These are phyloP conservation scores for Pulveroboletus sp. DNA, from an alignment of 768 basidiomycete genomes.

Conservation along the genomic window DNA sequence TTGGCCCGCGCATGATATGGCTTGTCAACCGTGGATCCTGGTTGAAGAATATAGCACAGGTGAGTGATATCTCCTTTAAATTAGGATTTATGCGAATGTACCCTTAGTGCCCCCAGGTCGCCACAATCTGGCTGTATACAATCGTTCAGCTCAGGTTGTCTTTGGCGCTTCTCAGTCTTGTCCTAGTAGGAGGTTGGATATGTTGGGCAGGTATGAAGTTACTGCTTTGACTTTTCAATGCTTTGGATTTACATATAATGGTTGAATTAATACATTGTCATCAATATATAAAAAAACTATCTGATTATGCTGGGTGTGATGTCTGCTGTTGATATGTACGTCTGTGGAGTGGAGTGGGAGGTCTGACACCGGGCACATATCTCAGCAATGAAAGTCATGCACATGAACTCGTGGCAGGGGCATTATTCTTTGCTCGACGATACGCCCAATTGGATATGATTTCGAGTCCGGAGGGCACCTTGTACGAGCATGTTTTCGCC, in stretches of 20 bases:
- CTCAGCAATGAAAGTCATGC: neutral
- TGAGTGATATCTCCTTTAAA: constrained; percentile 21
- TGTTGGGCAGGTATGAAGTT: constrained; percentile 61
- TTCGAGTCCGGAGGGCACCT: constrained; percentile 70
- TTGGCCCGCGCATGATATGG: constrained; percentile 66
- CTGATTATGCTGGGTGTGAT: neutral
- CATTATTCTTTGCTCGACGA: constrained; percentile 63
- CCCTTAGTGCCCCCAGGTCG: constrained; percentile 66
- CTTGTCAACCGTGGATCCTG: constrained; percentile 66
- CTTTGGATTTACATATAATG: neutral
- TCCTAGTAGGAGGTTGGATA: constrained; percentile 48
- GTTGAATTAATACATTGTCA: neutral
- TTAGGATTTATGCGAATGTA: neutral
- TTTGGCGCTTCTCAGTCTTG: constrained; percentile 54
- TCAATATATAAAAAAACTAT: neutral
- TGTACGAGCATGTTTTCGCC: constrained; percentile 54
- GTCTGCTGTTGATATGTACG: constrained; percentile 6
- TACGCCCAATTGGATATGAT: constrained; percentile 64
- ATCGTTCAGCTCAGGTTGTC: constrained; percentile 65
- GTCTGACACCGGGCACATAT: neutral
- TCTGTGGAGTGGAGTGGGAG: neutral
- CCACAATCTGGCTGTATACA: constrained; percentile 74
- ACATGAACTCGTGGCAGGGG: neutral
- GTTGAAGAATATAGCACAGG: constrained; percentile 72
- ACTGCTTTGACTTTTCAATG: constrained; percentile 18